These are phyloP conservation scores for Cladosporium halotolerans DNA, from an alignment of 2,329 filamentous ascomycete genomes.

Conservation along the genomic window DNA sequence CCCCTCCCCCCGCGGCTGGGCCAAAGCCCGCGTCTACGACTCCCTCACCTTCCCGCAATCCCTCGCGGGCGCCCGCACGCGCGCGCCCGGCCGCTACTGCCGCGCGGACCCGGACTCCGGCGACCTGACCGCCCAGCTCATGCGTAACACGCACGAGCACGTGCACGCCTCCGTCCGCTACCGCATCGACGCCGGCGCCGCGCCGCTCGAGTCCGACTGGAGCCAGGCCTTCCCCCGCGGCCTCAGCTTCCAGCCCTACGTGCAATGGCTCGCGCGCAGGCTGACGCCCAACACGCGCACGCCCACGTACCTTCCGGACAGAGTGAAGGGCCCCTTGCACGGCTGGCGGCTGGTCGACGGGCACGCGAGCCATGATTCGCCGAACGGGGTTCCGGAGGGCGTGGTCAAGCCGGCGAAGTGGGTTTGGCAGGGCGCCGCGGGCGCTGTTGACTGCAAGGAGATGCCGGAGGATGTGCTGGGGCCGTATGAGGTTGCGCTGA, in stretches of 20 bases:
- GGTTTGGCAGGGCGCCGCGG: conserved; percentile 1
- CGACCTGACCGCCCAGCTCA: conserved; percentile 15
- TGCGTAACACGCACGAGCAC: conserved; percentile 29
- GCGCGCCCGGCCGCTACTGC: conserved; percentile 28
- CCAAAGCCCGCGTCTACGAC: conserved; percentile 30
- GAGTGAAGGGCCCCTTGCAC: conserved; percentile 22
- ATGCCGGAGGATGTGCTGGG: conserved; percentile 9
- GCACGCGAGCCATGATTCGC: conserved; percentile 14
- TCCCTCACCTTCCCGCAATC: conserved; percentile 30
- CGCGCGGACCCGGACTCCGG: conserved; percentile 26
- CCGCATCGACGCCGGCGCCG: conserved; percentile 29
- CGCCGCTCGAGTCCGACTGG: conserved; percentile 24
- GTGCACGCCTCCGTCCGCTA: conserved; percentile 32
- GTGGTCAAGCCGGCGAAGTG: conserved; percentile 1
- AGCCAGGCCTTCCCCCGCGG: conserved; percentile 15
- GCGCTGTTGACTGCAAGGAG: background rate
- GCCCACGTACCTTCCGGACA: conserved; percentile 14
- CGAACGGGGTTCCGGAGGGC: background rate
- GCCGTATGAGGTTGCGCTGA: conserved; percentile 6
- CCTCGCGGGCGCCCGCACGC: conserved; percentile 23
- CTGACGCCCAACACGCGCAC: conserved; percentile 21
- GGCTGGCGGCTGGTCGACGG: conserved; percentile 29
- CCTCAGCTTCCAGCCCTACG: conserved; percentile 16
- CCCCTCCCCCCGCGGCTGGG: conserved; percentile 24
- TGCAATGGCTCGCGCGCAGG: conserved; percentile 14